phyloP scores from a whole-genome alignment of 2,329 filamentous ascomycete species.

The Colletotrichum chlorophyti region DNA sequence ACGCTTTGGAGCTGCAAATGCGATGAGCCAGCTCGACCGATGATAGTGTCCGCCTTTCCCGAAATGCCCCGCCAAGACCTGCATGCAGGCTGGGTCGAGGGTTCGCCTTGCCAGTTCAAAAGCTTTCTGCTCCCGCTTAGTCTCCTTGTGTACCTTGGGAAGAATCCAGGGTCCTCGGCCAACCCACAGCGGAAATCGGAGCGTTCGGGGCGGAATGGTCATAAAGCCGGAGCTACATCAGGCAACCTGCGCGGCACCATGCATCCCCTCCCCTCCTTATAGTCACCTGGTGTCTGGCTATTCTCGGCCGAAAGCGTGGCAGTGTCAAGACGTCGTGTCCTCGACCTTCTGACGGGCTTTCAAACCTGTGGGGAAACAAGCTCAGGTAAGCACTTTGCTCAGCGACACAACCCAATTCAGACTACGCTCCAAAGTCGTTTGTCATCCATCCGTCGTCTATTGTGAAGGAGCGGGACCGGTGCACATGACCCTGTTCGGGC shows the following conservation, averaged over 20 bases:
- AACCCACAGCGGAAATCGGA: slow-evolving; percentile 18
- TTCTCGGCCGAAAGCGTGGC: neutral
- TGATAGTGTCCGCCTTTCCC: neutral
- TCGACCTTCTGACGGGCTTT: neutral
- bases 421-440: no score
- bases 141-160: slow-evolving; percentile 3
- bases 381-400: neutral
- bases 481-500: neutral
- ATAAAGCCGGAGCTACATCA: neutral
- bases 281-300: neutral
- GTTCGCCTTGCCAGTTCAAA: neutral
- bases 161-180: neutral
- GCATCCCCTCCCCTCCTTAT: neutral
- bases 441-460: no score
- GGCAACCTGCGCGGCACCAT: slow-evolving; percentile 9
- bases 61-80: neutral
- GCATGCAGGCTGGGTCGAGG: neutral
- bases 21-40: neutral
- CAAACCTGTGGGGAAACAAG: neutral
- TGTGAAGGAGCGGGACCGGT: no score
- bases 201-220: slow-evolving; percentile 6
- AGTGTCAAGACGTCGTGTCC: neutral
- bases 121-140: neutral
- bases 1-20: neutral
- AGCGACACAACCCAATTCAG: no score